Percentiles rank a stretch among this genome's conserved stretches.
Evolutionary conservation across 306 rosid genomes (phyloP).

Genomic region (Medicago lupulina): DNA sequence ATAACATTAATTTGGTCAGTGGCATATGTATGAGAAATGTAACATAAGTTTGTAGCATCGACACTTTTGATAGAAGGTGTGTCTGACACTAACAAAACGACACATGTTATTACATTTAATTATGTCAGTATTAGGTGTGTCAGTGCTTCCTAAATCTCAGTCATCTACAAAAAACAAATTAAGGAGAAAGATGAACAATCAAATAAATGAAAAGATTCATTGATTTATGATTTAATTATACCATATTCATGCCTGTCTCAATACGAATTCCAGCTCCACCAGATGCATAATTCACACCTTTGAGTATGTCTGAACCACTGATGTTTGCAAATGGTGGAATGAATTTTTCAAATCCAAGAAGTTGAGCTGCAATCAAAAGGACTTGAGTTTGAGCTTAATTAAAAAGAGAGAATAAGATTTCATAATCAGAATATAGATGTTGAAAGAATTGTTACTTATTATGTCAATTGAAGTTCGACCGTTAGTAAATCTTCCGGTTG

Average conservation of each 20-base stretch:
- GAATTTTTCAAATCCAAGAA: constrained; percentile 41
- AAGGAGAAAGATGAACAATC: neutral
- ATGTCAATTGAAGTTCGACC: constrained; percentile 45
- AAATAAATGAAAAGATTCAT: neutral
- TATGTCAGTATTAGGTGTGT: too few relatives aligned
- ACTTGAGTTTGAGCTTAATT: constrained; percentile 35
- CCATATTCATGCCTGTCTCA: neutral
- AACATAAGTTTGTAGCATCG: neutral
- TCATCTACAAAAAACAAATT: constrained; percentile 19
- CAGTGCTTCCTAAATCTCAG: neutral
- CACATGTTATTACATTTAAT: too few relatives aligned
- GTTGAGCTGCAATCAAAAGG: constrained; percentile 34
- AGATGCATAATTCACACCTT: constrained; percentile 56
- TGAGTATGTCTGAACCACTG: constrained; percentile 44
- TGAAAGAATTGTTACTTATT: too few relatives aligned
- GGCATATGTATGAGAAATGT: too few relatives aligned
- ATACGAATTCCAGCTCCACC: constrained; percentile 43
- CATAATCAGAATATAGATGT: neutral
- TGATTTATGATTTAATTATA: neutral
- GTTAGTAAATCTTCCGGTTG: constrained; percentile 75
- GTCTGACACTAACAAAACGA: too few relatives aligned
- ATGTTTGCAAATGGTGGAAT: constrained; percentile 49
- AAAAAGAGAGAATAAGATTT: too few relatives aligned
- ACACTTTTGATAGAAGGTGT: too few relatives aligned
- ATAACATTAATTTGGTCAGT: neutral